These are phyloP conservation scores for Pythium vanterpoolii DNA, from an alignment of 352 stramenopile genomes.

Conservation along the genomic window DNA sequence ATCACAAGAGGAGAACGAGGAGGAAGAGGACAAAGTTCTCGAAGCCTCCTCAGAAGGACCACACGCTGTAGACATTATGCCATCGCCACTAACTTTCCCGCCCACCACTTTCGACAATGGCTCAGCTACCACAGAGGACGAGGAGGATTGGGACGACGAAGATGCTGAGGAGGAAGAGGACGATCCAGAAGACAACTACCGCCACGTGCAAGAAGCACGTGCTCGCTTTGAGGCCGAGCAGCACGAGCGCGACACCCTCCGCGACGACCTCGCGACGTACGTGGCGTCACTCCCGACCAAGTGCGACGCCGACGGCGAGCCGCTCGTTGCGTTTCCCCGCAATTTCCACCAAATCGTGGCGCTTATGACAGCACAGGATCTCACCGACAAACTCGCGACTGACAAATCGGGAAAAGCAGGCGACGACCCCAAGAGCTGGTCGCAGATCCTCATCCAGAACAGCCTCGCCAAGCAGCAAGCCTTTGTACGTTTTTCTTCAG, in stretches of 20 bases:
- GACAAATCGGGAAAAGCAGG: neutral
- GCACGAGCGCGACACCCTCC: slow-evolving; percentile 32
- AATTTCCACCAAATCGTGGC: slow-evolving; percentile 67
- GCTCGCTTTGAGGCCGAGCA: slow-evolving; percentile 29
- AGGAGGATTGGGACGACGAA: slow-evolving; percentile 1
- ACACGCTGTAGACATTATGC: slow-evolving; percentile 2
- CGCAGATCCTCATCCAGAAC: slow-evolving; percentile 53
- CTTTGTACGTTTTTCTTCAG: slow-evolving; percentile 36
- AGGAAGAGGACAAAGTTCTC: neutral
- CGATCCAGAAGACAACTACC: slow-evolving; percentile 30
- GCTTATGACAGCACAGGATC: slow-evolving; percentile 59
- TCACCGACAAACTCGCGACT: slow-evolving; percentile 26
- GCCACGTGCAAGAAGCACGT: slow-evolving; percentile 5
- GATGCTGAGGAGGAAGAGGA: slow-evolving; percentile 8
- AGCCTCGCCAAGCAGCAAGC: slow-evolving; percentile 65
- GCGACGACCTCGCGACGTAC: slow-evolving; percentile 45
- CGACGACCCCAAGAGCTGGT: slow-evolving; percentile 43
- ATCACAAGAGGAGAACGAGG: neutral
- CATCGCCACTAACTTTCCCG: neutral
- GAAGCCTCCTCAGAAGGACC: neutral
- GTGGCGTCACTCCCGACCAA: slow-evolving; percentile 34
- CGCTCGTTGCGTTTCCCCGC: slow-evolving; percentile 46
- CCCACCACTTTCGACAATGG: neutral
- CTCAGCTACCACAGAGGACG: neutral
- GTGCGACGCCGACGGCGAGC: slow-evolving; percentile 45